Percentiles rank a stretch among this genome's conserved stretches.
These are phyloP conservation scores for Naganishia vaughanmartiniae DNA, from an alignment of 768 basidiomycete genomes.

Conservation along the genomic window DNA sequence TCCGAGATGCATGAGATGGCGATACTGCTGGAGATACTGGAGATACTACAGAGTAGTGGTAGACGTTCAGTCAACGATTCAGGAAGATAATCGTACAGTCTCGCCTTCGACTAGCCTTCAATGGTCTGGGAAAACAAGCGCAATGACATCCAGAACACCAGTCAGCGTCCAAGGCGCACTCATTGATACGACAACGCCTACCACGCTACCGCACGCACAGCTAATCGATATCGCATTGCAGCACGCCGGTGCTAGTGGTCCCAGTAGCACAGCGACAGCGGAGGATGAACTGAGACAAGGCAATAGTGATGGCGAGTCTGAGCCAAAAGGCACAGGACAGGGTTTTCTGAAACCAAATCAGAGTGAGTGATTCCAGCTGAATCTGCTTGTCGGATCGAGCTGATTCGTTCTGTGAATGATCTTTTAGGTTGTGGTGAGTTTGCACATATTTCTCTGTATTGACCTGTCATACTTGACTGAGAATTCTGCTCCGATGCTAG, in stretches of 20 bases:
- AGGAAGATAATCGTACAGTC: too few relatives aligned
- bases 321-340: background rate
- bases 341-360: slow-evolving; percentile 1
- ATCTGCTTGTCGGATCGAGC: background rate
- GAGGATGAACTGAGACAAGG: background rate
- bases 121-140: too few relatives aligned
- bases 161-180: background rate
- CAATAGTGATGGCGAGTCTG: background rate
- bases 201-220: background rate
- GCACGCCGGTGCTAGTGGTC: background rate
- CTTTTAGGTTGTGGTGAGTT: slow-evolving; percentile 18
- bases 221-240: background rate
- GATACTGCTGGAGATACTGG: background rate
- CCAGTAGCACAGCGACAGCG: background rate
- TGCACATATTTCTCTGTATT: background rate
- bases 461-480: too few relatives aligned
- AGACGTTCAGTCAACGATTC: background rate
- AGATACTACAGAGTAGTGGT: background rate
- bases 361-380: background rate
- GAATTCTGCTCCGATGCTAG: background rate
- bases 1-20: slow-evolving; percentile 11
- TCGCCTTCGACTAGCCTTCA: too few relatives aligned
- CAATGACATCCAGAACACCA: slow-evolving; percentile 15
- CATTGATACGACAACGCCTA: background rate
- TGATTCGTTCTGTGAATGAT: background rate